A percentile compares a stretch with the other conserved stretches of the same genome.
Conservation (phyloP, 495 filamentous ascomycete genomes). For the Podospora pseudocomata region DNA sequence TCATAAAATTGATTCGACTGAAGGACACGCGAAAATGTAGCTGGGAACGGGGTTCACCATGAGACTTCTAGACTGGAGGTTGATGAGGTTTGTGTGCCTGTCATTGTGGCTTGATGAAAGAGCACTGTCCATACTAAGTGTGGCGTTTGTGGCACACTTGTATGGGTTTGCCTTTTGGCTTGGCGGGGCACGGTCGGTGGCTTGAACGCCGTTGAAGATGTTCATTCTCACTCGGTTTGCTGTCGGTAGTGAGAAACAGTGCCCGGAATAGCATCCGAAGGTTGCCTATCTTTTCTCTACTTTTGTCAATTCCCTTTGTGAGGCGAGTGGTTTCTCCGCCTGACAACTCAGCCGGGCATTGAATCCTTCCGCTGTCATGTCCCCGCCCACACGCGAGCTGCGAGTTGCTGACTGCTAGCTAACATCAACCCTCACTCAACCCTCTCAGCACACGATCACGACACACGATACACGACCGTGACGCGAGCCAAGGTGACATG, state of each 20-base stretch:
- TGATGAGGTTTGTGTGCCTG: not conserved
- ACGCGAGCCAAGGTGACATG: not conserved
- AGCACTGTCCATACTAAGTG: not conserved
- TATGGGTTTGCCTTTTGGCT: not conserved
- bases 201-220: not conserved
- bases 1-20: not conserved
- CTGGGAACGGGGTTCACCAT: not conserved
- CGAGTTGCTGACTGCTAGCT: not conserved
- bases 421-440: not conserved
- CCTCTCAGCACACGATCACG: too few species aligned
- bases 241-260: not conserved
- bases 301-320: not conserved
- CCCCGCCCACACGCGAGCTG: not conserved
- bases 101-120: not conserved
- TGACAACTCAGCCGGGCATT: not conserved
- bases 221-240: not conserved
- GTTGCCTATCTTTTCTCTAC: not conserved
- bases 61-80: not conserved
- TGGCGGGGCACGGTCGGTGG: not conserved
- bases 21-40: not conserved
- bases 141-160: not conserved
- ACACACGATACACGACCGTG: not conserved
- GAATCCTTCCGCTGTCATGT: not conserved
- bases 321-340: not conserved
- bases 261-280: not conserved